Evolutionary conservation across 352 stramenopile genomes (phyloP), one percentile per base, ranked within the genome.

Genomic region (Globisporangium perplexum): DNA sequence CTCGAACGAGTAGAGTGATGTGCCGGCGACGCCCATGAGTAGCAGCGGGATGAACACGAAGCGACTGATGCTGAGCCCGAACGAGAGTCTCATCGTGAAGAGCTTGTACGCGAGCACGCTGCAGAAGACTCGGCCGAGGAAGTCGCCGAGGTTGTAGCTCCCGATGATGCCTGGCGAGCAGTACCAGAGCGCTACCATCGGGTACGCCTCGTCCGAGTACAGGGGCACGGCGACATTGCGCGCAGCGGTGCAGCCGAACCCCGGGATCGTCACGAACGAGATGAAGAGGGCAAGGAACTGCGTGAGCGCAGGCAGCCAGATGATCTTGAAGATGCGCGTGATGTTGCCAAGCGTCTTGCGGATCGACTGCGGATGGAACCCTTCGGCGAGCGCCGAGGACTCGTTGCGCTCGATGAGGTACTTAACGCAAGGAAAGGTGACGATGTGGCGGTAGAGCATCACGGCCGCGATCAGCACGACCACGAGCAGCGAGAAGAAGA

Each of bases 281-380:
- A 83, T 67, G 58, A 87, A 86, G 66, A 85, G 84, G 10, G 80
- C 52, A 12, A 84, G 51, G 55, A 72, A 85, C 65, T 85, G 72
- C 10, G 72, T 58, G 14, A 83, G 17, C 0, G 65, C 68, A 0
- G 74, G 74, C 30, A 83, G 31, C 63, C 66, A 73, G 18, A 86
- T 74, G 55, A 85, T 68, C 45, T 51, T 53, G 50, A 75, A 72
- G 22, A 86, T 77, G 38, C 74, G 72, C 20, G 57, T 50, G 50
- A 80, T 55, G 54, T 85, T 82, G 39, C 38, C 30, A 4, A 86
- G 45, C 10, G 61, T 74, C 15, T 55, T 63, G 20, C 52, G 14
- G 1, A 72, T 28, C 3, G 72, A 60, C 56, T 77, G 63, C 22
- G 53, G 50, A 1, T 65, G 58, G 0, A 80, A 35, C n/a, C 60